A percentile compares a stretch with the other conserved stretches of the same genome.
Evolutionary conservation across 192 early-diverging fungal species (phyloP).

Genomic region (Podila epicladia): DNA sequence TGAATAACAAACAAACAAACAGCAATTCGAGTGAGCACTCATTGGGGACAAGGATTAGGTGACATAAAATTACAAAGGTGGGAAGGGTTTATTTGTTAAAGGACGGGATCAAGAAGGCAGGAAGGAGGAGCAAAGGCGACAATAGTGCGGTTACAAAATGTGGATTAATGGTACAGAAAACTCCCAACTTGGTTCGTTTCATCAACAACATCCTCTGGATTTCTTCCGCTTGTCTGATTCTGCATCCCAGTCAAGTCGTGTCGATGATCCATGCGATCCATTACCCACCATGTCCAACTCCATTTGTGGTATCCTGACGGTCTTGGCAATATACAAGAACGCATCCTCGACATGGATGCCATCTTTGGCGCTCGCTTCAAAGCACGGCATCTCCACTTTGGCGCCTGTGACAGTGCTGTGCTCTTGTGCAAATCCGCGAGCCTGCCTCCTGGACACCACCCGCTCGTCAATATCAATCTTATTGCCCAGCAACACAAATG

Average conservation of each 20-base stretch:
- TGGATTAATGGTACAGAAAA: too few species aligned
- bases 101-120: too few species aligned
- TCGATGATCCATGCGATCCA: not conserved
- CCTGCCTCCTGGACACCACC: constrained; percentile 69
- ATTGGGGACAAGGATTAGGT: too few species aligned
- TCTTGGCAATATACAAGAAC: constrained; percentile 86
- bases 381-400: constrained; percentile 91
- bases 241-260: constrained; percentile 39
- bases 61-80: too few species aligned
- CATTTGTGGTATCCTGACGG: constrained; percentile 63
- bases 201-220: constrained; percentile 29
- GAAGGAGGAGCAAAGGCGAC: too few species aligned
- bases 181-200: too few species aligned
- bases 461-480: constrained; percentile 96
- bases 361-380: constrained; percentile 97
- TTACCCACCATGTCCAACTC: constrained; percentile 60
- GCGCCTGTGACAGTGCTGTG: constrained; percentile 84
- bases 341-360: constrained; percentile 95
- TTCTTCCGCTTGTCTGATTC: constrained; percentile 31
- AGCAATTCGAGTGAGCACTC: too few species aligned
- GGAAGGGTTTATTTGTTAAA: too few species aligned
- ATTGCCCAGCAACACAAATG: constrained; percentile 98
- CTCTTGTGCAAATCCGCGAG: constrained; percentile 70
- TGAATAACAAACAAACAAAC: too few species aligned
- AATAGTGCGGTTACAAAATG: too few species aligned